These are phyloP conservation scores for Erythrobasidium hasegawianum DNA, from an alignment of 1,284 basidiomycete genomes.

Conservation along the genomic window DNA sequence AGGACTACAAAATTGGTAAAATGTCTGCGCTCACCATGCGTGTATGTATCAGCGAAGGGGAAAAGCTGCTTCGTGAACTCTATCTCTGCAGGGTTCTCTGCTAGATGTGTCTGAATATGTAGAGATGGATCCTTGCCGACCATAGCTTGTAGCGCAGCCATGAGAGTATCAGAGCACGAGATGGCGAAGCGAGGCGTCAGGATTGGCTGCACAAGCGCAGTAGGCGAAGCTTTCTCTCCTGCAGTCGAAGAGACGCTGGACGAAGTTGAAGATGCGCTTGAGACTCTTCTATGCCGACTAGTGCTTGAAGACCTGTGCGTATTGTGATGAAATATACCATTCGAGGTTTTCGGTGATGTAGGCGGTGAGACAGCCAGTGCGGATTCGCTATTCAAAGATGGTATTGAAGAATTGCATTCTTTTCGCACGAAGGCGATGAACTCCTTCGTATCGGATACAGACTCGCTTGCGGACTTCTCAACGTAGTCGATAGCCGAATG, in stretches of 20 bases:
- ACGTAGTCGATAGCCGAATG: slow-evolving; percentile 66
- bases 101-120: slow-evolving; percentile 87
- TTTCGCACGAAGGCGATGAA: slow-evolving; percentile 66
- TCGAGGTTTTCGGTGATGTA: not conserved
- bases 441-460: slow-evolving; percentile 63
- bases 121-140: slow-evolving; percentile 53
- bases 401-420: slow-evolving; percentile 33
- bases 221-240: slow-evolving; percentile 16
- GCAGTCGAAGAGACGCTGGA: slow-evolving; percentile 20
- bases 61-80: slow-evolving; percentile 56
- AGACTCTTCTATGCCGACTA: not conserved
- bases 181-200: slow-evolving; percentile 94
- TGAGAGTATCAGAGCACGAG: slow-evolving; percentile 71
- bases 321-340: not conserved
- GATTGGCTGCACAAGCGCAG: slow-evolving; percentile 73
- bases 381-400: slow-evolving; percentile 15
- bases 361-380: slow-evolving; percentile 4
- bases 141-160: slow-evolving; percentile 62
- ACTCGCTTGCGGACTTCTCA: slow-evolving; percentile 36
- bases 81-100: slow-evolving; percentile 78
- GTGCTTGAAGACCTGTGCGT: not conserved
- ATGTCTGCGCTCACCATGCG: slow-evolving; percentile 42
- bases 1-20: too few species aligned
- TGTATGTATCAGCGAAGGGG: slow-evolving; percentile 49
- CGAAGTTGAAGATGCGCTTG: slow-evolving; percentile 8